phyloP scores from a whole-genome alignment of 1,139 yeast species.

The Wickerhamomyces sp. region DNA sequence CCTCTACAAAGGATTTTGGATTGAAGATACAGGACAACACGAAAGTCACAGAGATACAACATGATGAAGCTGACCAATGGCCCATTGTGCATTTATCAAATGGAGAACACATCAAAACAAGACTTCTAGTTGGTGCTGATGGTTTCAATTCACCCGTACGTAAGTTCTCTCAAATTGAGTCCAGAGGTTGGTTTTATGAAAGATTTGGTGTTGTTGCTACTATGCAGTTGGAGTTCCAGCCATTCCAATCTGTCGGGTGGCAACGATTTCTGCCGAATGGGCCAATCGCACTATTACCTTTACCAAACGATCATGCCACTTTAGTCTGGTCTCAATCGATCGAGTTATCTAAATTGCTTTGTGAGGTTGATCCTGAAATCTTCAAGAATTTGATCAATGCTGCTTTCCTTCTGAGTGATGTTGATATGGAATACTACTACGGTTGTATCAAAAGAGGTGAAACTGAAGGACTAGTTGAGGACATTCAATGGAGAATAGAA shows the following conservation, averaged over 20 bases:
- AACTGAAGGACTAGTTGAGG: conserved; percentile 52
- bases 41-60: conserved; percentile 51
- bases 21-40: conserved; percentile 57
- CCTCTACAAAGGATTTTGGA: conserved; percentile 22
- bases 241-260: conserved; percentile 75
- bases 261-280: conserved; percentile 91
- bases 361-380: conserved; percentile 52
- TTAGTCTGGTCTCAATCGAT: conserved; percentile 92
- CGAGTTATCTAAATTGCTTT: conserved; percentile 59
- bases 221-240: conserved; percentile 66
- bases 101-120: conserved; percentile 60
- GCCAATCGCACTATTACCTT: conserved; percentile 85
- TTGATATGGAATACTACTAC: conserved; percentile 74
- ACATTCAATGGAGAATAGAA: conserved; percentile 68
- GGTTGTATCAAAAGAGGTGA: conserved; percentile 46
- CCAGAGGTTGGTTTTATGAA: conserved; percentile 90
- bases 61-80: conserved; percentile 49
- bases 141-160: conserved; percentile 95
- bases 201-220: conserved; percentile 92
- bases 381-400: conserved; percentile 78
- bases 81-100: conserved; percentile 67
- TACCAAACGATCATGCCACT: conserved; percentile 81
- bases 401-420: conserved; percentile 70
- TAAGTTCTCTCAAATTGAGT: conserved; percentile 69
- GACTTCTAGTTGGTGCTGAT: conserved; percentile 89